Evolutionary conservation across 2,329 filamentous ascomycete genomes (phyloP).

Genomic region (Rasamsonia emersonii): DNA sequence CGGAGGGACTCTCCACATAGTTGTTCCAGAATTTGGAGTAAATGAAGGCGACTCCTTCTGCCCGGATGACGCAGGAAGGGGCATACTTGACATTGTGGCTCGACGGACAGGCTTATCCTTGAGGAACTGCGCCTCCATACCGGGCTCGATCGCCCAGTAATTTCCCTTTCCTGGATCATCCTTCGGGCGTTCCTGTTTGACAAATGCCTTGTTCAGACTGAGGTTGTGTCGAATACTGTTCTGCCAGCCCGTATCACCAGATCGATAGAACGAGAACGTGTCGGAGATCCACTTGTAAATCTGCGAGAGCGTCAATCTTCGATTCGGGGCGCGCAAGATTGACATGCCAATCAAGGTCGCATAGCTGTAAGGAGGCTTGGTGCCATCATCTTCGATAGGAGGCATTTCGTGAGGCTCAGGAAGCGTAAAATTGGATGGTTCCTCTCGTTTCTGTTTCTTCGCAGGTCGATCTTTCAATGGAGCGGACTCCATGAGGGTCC

Average conservation of each 20-base stretch:
- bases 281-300: constrained; percentile 99
- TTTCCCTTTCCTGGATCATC: constrained; percentile 96
- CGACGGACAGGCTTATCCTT: constrained; percentile 64
- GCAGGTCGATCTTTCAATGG: constrained; percentile 60
- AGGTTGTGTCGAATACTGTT: constrained; percentile 99
- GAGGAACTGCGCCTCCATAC: constrained; percentile 80
- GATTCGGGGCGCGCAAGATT: constrained; percentile 74
- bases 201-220: constrained; percentile 91
- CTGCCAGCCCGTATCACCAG: constrained; percentile 85
- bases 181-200: constrained; percentile 91
- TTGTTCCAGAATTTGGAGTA: constrained; percentile 22
- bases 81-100: constrained; percentile 37
- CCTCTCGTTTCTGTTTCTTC: constrained; percentile 62
- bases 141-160: constrained; percentile 91
- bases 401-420: constrained; percentile 75
- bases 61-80: constrained; percentile 24
- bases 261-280: constrained; percentile 79
- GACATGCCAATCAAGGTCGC: constrained; percentile 95
- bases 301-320: constrained; percentile 79
- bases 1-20: constrained; percentile 27
- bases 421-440: constrained; percentile 42
- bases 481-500: constrained; percentile 62
- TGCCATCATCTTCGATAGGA: constrained; percentile 70
- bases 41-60: constrained; percentile 22
- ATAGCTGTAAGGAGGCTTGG: constrained; percentile 87